phyloP scores from a whole-genome alignment of 2,329 filamentous ascomycete species.

The Mycocentrospora acerina region DNA sequence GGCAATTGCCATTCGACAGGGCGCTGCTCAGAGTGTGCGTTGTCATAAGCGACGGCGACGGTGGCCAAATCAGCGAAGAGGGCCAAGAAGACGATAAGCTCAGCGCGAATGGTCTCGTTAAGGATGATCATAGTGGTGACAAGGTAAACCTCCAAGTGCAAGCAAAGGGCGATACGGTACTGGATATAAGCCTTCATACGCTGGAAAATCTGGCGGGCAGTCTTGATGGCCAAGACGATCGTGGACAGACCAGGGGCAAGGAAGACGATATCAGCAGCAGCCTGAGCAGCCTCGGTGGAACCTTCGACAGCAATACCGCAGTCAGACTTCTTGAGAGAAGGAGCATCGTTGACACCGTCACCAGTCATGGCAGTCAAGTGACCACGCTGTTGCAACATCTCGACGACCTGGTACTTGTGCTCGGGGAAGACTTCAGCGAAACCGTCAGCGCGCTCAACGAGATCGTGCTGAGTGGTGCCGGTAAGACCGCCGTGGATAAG shows the following conservation, averaged over 20 bases:
- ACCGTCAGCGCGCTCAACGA: slow-evolving; percentile 73
- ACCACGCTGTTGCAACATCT: slow-evolving; percentile 73
- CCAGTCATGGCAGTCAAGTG: slow-evolving; percentile 75
- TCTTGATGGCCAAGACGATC: slow-evolving; percentile 73
- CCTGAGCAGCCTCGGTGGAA: slow-evolving; percentile 70
- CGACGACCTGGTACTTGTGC: slow-evolving; percentile 75
- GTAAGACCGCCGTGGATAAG: slow-evolving; percentile 75
- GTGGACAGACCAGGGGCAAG: slow-evolving; percentile 70
- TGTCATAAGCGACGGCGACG: slow-evolving; percentile 77
- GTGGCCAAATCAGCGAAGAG: slow-evolving; percentile 79
- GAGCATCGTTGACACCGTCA: slow-evolving; percentile 74
- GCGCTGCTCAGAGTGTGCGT: slow-evolving; percentile 72
- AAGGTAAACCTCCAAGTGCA: slow-evolving; percentile 75
- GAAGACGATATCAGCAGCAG: slow-evolving; percentile 74
- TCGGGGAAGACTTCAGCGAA: slow-evolving; percentile 75
- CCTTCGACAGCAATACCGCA: slow-evolving; percentile 75
- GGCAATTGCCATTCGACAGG: slow-evolving; percentile 80
- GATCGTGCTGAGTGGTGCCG: slow-evolving; percentile 72
- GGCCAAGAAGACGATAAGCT: slow-evolving; percentile 77
- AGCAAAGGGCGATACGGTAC: slow-evolving; percentile 73
- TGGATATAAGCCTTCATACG: slow-evolving; percentile 77
- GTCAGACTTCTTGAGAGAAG: slow-evolving; percentile 72
- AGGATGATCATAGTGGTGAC: slow-evolving; percentile 78
- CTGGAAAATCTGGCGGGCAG: slow-evolving; percentile 73
- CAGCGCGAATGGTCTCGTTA: slow-evolving; percentile 71